A percentile compares a stretch with the other conserved stretches of the same genome.
phyloP scores from a whole-genome alignment of 2,329 filamentous ascomycete genomes.

The Penicillium fuscoglaucum region DNA sequence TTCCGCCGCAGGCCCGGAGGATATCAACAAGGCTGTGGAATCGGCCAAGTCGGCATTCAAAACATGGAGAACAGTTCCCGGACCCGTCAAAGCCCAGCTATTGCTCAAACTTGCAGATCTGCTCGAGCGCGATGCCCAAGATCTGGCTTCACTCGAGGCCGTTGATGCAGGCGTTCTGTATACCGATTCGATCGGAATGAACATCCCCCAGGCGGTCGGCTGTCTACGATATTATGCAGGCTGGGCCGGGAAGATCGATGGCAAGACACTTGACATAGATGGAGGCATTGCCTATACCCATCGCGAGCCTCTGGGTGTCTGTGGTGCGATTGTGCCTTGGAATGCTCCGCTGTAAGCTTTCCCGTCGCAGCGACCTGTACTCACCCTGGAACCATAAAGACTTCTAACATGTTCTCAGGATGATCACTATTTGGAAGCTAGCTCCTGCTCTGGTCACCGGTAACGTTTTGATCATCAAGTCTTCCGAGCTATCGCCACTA shows the following conservation, averaged over 20 bases:
- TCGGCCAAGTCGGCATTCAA: slow-evolving; percentile 22
- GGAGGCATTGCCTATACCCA: slow-evolving; percentile 27
- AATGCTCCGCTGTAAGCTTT: slow-evolving; percentile 30
- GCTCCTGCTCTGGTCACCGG: slow-evolving; percentile 65
- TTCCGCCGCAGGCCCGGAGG: slow-evolving; percentile 25
- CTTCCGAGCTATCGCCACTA: slow-evolving; percentile 61
- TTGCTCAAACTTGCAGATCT: slow-evolving; percentile 31
- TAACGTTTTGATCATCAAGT: slow-evolving; percentile 69
- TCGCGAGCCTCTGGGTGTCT: slow-evolving; percentile 32
- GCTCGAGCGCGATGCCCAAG: slow-evolving; percentile 30
- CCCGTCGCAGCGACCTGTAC: background rate
- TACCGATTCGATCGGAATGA: slow-evolving; percentile 25
- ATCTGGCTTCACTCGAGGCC: slow-evolving; percentile 28
- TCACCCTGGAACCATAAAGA: background rate
- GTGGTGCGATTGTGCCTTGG: slow-evolving; percentile 34
- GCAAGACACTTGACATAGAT: slow-evolving; percentile 26
- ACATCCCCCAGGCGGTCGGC: slow-evolving; percentile 25
- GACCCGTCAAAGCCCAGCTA: slow-evolving; percentile 19
- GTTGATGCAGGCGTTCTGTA: slow-evolving; percentile 29
- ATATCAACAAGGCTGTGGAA: slow-evolving; percentile 28
- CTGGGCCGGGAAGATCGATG: slow-evolving; percentile 34
- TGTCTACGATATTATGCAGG: slow-evolving; percentile 33
- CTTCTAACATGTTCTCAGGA: slow-evolving; percentile 14
- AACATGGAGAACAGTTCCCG: slow-evolving; percentile 27
- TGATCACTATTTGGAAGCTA: slow-evolving; percentile 52